These are phyloP conservation scores for Erodium moschatum DNA, from an alignment of 441 rosid species.

Conservation along the genomic window DNA sequence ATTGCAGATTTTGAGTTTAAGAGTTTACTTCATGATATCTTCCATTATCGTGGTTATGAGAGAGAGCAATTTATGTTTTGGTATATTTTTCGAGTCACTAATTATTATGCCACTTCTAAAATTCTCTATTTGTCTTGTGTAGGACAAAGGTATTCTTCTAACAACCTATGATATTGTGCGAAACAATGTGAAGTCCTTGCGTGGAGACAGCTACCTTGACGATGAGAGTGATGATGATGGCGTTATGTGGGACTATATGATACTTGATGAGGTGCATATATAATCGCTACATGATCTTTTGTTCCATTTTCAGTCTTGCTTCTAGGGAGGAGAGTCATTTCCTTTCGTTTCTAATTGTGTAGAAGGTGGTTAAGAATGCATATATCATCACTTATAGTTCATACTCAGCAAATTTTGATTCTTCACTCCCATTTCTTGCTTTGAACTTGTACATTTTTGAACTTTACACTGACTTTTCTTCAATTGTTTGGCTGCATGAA, in stretches of 20 bases:
- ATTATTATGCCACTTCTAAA: neutral
- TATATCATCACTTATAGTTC: neutral
- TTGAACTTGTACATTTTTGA: neutral
- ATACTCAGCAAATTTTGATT: neutral
- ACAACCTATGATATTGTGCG: conserved; percentile 93
- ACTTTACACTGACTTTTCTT: too few relatives aligned
- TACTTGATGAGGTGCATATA: conserved; percentile 77
- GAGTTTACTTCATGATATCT: neutral
- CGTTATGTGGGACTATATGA: conserved; percentile 80
- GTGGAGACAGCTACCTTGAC: conserved; percentile 36
- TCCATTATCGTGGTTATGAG: conserved; percentile 15
- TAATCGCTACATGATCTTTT: neutral
- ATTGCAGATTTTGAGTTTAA: conserved; percentile 2
- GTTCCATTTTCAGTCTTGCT: neutral
- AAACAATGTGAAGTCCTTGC: conserved; percentile 65
- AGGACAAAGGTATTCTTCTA: conserved; percentile 81
- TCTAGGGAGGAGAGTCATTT: neutral
- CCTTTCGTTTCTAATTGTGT: neutral
- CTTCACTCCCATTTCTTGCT: neutral
- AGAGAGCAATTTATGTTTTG: neutral
- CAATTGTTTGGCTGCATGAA: too few relatives aligned
- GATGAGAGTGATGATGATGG: conserved; percentile 53
- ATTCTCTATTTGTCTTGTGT: conserved; percentile 21
- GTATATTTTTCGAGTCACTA: neutral
- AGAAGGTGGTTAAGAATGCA: neutral